Percentiles rank a stretch among this genome's conserved stretches.
phyloP scores from a whole-genome alignment of 139 green algal genomes.

The Chlorella vulgaris region DNA sequence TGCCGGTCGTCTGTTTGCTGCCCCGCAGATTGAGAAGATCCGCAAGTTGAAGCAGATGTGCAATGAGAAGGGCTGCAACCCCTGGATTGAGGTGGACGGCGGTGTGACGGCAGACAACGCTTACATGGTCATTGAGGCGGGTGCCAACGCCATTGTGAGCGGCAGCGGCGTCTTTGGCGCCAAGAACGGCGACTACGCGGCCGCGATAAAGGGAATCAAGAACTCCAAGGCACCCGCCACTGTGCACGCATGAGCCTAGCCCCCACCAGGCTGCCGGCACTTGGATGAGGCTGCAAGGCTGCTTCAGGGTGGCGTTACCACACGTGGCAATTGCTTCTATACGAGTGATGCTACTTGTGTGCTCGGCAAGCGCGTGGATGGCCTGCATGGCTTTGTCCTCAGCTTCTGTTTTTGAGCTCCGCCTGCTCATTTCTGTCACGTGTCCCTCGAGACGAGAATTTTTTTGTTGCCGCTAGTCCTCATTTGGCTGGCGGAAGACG shows the following conservation, averaged over 20 bases:
- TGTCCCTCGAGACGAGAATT: conserved; percentile 9
- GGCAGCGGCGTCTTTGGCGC: conserved; percentile 94
- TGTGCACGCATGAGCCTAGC: conserved; percentile 27
- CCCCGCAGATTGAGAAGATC: conserved; percentile 94
- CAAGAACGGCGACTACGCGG: conserved; percentile 68
- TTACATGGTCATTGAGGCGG: conserved; percentile 70
- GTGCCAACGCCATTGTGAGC: conserved; percentile 94
- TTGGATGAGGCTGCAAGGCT: too few relatives aligned
- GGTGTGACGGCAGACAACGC: conserved; percentile 95
- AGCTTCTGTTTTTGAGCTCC: not conserved
- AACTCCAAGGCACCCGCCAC: conserved; percentile 49
- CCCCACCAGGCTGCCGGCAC: too few relatives aligned
- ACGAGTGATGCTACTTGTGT: too few relatives aligned
- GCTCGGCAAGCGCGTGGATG: too few relatives aligned
- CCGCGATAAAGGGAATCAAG: conserved; percentile 81
- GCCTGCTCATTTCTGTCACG: not conserved
- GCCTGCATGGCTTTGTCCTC: too few relatives aligned
- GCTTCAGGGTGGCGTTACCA: too few relatives aligned
- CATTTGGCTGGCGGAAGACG: too few relatives aligned
- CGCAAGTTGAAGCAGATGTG: conserved; percentile 88
- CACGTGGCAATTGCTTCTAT: too few relatives aligned
- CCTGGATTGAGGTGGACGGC: conserved; percentile 99
- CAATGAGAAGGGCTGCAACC: conserved; percentile 89
- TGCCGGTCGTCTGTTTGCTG: not conserved
- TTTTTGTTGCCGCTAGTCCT: not conserved